Evolutionary conservation across 176 grass and related monocot genomes (phyloP).

Genomic region (Musa troglodytarum): DNA sequence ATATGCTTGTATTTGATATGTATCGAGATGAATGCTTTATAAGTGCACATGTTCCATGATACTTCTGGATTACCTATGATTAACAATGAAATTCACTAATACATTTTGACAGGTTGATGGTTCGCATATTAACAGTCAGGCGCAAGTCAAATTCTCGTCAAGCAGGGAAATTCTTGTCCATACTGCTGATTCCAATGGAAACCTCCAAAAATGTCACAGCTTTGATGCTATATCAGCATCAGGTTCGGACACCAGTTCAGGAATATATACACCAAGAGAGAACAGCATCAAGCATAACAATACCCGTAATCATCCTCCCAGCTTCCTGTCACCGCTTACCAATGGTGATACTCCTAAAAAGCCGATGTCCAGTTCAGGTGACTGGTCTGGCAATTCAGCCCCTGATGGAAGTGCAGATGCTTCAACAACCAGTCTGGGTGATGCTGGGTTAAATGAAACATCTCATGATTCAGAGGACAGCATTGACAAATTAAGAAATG

Average conservation of each 20-base stretch:
- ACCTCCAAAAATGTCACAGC: slow-evolving; percentile 57
- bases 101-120: slow-evolving; percentile 38
- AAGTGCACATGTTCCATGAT: background rate
- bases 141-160: slow-evolving; percentile 48
- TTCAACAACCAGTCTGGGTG: slow-evolving; percentile 71
- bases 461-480: slow-evolving; percentile 50
- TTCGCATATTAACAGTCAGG: slow-evolving; percentile 45
- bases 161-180: slow-evolving; percentile 36
- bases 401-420: slow-evolving; percentile 78
- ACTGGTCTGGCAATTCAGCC: slow-evolving; percentile 81
- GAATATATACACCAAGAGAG: slow-evolving; percentile 59
- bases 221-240: slow-evolving; percentile 70
- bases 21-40: background rate
- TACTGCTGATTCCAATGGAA: slow-evolving; percentile 32
- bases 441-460: slow-evolving; percentile 42
- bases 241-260: slow-evolving; percentile 76
- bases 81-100: background rate
- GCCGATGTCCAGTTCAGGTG: slow-evolving; percentile 56
- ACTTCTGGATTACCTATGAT: background rate
- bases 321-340: slow-evolving; percentile 45
- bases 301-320: slow-evolving; percentile 37
- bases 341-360: slow-evolving; percentile 41
- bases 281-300: slow-evolving; percentile 39
- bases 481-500: slow-evolving; percentile 69
- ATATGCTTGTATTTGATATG: too few species aligned